These are phyloP conservation scores for Fusarium nygamai DNA, from an alignment of 2,329 filamentous ascomycete species.

Conservation along the genomic window DNA sequence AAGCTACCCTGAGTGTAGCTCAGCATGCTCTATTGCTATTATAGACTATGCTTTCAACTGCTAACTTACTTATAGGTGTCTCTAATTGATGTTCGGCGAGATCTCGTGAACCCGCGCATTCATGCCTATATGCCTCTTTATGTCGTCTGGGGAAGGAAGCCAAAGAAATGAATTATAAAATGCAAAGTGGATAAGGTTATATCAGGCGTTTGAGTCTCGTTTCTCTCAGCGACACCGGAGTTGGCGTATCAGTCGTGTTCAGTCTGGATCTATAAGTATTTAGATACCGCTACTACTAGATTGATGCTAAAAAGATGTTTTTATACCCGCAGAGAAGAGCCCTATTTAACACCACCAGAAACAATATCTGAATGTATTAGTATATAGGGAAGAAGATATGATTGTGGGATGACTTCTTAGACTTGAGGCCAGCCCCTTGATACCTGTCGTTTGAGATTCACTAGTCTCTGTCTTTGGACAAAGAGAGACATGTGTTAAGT, in stretches of 20 bases:
- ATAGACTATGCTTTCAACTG: background rate
- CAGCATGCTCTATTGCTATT: background rate
- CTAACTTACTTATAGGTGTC: constrained; percentile 49
- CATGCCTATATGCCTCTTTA: constrained; percentile 59
- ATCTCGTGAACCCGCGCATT: constrained; percentile 54
- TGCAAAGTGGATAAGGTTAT: background rate
- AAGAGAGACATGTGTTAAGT: too few species aligned
- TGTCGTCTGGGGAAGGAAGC: constrained; percentile 62
- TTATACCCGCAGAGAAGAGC: background rate
- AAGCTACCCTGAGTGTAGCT: constrained; percentile 1
- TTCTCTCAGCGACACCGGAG: background rate
- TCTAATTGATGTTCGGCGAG: constrained; percentile 58
- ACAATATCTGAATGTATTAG: too few species aligned
- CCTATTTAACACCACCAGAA: rapidly evolving
- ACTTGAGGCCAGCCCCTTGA: background rate
- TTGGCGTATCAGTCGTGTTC: background rate
- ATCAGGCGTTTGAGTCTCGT: background rate
- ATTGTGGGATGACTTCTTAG: background rate
- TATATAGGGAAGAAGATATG: background rate
- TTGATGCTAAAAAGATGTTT: background rate
- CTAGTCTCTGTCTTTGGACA: background rate
- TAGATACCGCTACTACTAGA: background rate
- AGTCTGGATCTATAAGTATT: background rate
- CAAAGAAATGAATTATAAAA: constrained; percentile 33
- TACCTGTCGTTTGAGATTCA: background rate